Conservation (phyloP, 208 protist genomes). For the Tritrichomonas musculus region DNA sequence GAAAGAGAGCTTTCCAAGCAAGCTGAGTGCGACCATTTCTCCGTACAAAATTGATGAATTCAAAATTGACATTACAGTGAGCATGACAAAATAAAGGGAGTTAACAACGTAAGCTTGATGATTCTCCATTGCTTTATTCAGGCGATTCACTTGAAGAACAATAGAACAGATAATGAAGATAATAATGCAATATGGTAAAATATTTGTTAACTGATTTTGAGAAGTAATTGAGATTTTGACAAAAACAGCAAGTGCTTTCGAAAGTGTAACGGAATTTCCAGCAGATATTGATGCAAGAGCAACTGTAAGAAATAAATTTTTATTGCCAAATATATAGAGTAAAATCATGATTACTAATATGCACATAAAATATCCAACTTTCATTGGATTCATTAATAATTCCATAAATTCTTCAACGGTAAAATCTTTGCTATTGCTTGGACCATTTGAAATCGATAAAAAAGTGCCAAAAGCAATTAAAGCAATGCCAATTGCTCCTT, state of each 20-base stretch:
- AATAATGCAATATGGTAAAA: not conserved
- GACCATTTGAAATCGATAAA: not conserved
- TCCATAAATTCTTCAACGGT: not conserved
- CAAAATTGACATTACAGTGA: not conserved
- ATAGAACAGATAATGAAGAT: not conserved
- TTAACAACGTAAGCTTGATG: not conserved
- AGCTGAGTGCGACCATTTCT: not conserved
- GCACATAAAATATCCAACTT: not conserved
- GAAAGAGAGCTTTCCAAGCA: not conserved
- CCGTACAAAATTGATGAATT: not conserved
- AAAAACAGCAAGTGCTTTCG: not conserved
- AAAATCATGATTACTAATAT: not conserved
- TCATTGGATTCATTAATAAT: not conserved
- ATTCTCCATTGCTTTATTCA: not conserved
- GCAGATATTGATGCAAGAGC: not conserved
- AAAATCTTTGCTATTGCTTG: not conserved
- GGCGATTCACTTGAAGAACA: not conserved
- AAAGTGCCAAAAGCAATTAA: not conserved
- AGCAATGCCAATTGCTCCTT: not conserved
- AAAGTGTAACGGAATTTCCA: not conserved
- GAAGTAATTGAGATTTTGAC: not conserved
- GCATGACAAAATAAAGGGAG: not conserved
- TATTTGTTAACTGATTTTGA: not conserved
- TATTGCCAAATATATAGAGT: not conserved
- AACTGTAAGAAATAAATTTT: not conserved